These are phyloP conservation scores for Nyssa sinensis DNA, from an alignment of 148 eudicot genomes.

Conservation along the genomic window DNA sequence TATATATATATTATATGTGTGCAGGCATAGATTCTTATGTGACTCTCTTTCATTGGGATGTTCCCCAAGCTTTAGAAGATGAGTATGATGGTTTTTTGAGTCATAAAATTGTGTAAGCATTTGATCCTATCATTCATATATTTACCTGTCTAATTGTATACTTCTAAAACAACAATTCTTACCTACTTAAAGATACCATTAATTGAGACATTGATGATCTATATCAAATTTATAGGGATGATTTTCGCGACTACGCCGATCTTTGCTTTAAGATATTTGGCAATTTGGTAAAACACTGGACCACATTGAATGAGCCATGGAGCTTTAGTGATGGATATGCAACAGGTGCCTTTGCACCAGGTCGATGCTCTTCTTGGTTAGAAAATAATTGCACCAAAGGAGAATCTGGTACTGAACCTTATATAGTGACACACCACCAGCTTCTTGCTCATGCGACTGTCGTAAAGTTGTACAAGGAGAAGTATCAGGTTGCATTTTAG, in stretches of 20 bases:
- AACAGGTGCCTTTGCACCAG: conserved; percentile 30
- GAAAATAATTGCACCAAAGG: conserved; percentile 30
- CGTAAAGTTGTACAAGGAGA: conserved; percentile 34
- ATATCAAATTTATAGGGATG: conserved; percentile 28
- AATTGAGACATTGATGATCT: no score
- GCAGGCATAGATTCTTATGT: conserved; percentile 43
- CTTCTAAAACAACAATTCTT: no score
- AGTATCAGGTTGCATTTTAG: conserved; percentile 41
- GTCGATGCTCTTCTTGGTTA: conserved; percentile 30
- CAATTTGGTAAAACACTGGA: conserved; percentile 51
- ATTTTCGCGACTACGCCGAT: conserved; percentile 43
- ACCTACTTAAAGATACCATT: no score
- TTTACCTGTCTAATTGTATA: no score
- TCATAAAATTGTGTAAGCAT: conserved; percentile 25
- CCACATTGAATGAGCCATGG: conserved; percentile 53
- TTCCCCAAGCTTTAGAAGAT: conserved; percentile 43
- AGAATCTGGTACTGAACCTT: conserved; percentile 38
- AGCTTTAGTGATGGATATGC: conserved; percentile 18
- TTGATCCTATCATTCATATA: no score
- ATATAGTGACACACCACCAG: conserved; percentile 40
- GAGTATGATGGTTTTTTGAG: conserved; percentile 44
- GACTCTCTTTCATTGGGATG: conserved; percentile 50
- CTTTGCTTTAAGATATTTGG: conserved; percentile 49
- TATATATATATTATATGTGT: no score
- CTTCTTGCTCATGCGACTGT: conserved; percentile 58